Base-by-base conservation (phyloP, 805 yeast species). In the Spencermartinsiella europaea region DNA sequence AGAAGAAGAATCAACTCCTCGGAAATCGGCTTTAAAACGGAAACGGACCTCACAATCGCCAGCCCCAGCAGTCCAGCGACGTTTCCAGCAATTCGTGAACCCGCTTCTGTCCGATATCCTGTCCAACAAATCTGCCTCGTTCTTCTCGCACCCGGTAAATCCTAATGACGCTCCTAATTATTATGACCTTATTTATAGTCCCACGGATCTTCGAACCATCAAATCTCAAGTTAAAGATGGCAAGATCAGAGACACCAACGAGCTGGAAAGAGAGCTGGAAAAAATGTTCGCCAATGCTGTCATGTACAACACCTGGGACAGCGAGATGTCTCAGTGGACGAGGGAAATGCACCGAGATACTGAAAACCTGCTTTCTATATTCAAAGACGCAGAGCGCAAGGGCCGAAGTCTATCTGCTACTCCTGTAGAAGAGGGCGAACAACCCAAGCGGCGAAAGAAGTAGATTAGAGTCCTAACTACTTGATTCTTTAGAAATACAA, bases 241-340 rank as follows among this genome's bases (percentile, higher is more conserved):
- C 0, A 71, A 74, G 45, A 74, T 85, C 36, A 70, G 73, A 31
- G 60, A 62, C 15, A 63, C 67, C 8, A 68, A 61, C 19, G 80
- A 81, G 47, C 67, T 86, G 19, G 87, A 85, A 54, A 68, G 83
- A 42, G 86, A 83, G 51, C 69, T 86, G 38, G 73, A 81, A 68
- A 68, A 81, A 49, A 84, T 86, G 93, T 84, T 83, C 66, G 83
- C 91, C 43, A 86, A 86, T 62, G 86, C 91, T 15, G 75, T 85
- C 15, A 86, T 86, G 93, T 86, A 81, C 66, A 85, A 86, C 62
- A 76, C 76, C 55, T 72, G 78, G 50, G 79, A 75, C 49, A 76
- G 80, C 21, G 87, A 81, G 45, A 72, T 83, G 50, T 77, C 76
- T 37, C 62, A 65, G 33, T 75, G 85, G 74, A 77, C 88, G 1